Percentiles rank a stretch among this genome's conserved stretches.
phyloP scores from a whole-genome alignment of 805 yeast species.

The Candida argentea region DNA sequence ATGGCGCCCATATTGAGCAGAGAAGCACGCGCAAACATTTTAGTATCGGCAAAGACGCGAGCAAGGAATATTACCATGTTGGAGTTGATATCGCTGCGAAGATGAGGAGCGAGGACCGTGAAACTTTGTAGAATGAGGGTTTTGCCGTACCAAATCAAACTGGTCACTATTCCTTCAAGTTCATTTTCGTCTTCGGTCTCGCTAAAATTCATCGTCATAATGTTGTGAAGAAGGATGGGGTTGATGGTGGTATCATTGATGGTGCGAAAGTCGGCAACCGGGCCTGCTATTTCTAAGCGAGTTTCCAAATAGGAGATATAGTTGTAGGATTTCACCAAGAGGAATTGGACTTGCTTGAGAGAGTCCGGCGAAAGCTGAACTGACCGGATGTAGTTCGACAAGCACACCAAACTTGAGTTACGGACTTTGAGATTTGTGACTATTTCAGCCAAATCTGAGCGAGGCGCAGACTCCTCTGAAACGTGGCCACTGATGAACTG shows the following conservation, averaged over 20 bases:
- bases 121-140: constrained; percentile 28
- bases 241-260: constrained; percentile 23
- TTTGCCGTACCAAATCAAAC: constrained; percentile 26
- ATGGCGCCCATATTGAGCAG: constrained; percentile 7
- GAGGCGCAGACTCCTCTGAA: constrained; percentile 7
- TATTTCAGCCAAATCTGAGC: constrained; percentile 19
- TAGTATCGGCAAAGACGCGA: constrained; percentile 27
- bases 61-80: constrained; percentile 30
- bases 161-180: constrained; percentile 17
- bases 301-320: constrained; percentile 31
- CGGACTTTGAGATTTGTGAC: constrained; percentile 26
- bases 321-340: constrained; percentile 30
- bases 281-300: constrained; percentile 21
- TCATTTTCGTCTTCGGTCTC: constrained; percentile 11
- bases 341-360: constrained; percentile 29
- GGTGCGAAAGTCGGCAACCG: constrained; percentile 20
- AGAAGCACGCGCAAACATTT: constrained; percentile 12
- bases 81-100: constrained; percentile 31
- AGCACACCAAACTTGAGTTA: constrained; percentile 28
- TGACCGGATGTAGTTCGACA: constrained; percentile 27
- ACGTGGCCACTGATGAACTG: constrained; percentile 22
- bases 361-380: constrained; percentile 31
- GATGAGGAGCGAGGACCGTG: constrained; percentile 18
- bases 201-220: constrained; percentile 17
- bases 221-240: constrained; percentile 18